Conservation (phyloP, 140 eudicot species). For the Flaveria floridana region DNA sequence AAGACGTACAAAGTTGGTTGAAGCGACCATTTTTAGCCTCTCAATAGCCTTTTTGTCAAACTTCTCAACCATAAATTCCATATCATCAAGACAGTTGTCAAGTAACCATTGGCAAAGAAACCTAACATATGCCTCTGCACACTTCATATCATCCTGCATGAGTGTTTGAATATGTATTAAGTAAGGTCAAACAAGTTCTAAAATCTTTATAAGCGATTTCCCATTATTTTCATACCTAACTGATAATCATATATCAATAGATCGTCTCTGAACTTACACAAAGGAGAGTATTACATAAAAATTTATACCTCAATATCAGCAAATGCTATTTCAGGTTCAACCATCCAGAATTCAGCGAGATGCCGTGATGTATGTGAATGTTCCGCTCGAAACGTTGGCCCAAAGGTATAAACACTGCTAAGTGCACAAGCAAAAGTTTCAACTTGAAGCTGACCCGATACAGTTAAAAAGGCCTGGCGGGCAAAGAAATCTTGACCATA, state of each 20-base stretch:
- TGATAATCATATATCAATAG: background rate
- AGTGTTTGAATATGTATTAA: background rate
- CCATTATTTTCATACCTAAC: too few relatives aligned
- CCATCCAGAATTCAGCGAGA: constrained; percentile 98
- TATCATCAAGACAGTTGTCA: constrained; percentile 81
- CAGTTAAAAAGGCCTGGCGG: constrained; percentile 88
- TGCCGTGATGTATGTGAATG: constrained; percentile 89
- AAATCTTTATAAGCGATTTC: background rate
- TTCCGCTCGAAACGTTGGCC: constrained; percentile 99
- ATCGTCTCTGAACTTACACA: background rate
- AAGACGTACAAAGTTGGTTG: constrained; percentile 60
- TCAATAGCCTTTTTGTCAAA: constrained; percentile 65
- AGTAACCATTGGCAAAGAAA: constrained; percentile 81
- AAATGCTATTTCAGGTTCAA: constrained; percentile 93
- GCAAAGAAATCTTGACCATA: constrained; percentile 81
- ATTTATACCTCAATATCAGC: constrained; percentile 75
- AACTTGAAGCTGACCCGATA: constrained; percentile 92
- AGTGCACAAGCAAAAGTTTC: constrained; percentile 92
- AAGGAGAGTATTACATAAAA: background rate
- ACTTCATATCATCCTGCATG: constrained; percentile 86
- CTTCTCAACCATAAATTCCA: constrained; percentile 69
- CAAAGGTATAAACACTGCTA: constrained; percentile 88
- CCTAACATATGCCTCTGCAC: constrained; percentile 80
- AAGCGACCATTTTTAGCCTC: constrained; percentile 71
- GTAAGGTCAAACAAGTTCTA: background rate